Evolutionary conservation across 306 rosid genomes (phyloP).

Genomic region (Lagenaria siceraria): DNA sequence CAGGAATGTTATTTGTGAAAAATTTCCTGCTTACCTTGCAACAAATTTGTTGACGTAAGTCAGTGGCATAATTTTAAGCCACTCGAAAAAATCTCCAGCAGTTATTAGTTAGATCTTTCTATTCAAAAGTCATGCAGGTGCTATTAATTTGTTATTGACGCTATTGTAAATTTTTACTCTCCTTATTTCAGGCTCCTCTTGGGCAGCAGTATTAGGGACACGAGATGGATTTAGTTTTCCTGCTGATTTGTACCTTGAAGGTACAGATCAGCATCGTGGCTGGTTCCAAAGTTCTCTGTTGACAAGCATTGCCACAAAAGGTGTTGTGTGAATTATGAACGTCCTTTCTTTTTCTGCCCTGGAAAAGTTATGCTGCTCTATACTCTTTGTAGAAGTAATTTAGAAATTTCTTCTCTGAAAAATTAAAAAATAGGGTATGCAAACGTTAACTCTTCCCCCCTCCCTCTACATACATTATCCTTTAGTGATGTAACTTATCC

Average conservation of each 20-base stretch:
- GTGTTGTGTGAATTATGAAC: slow-evolving; percentile 33
- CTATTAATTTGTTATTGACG: slow-evolving; percentile 4
- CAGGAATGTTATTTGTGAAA: background rate
- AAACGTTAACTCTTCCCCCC: background rate
- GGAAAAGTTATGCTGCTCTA: background rate
- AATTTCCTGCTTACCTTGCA: background rate
- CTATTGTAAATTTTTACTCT: slow-evolving; percentile 10
- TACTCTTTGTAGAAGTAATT: background rate
- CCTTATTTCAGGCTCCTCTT: slow-evolving; percentile 80
- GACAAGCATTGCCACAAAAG: slow-evolving; percentile 85
- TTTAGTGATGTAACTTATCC: background rate
- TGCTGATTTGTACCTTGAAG: slow-evolving; percentile 94
- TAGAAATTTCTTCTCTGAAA: background rate
- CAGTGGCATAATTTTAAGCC: background rate
- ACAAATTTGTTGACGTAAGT: background rate
- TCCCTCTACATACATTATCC: background rate
- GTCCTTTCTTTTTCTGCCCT: background rate
- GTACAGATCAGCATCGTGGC: slow-evolving; percentile 98
- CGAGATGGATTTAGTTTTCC: slow-evolving; percentile 60
- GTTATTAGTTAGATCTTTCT: background rate
- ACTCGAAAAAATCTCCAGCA: background rate
- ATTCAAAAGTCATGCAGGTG: background rate
- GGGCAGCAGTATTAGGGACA: slow-evolving; percentile 89
- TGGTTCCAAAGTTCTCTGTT: slow-evolving; percentile 98
- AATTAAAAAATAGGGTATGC: background rate